phyloP scores from a whole-genome alignment of 108 stramenopile species.

The Pseudonitzschia multiseries region DNA sequence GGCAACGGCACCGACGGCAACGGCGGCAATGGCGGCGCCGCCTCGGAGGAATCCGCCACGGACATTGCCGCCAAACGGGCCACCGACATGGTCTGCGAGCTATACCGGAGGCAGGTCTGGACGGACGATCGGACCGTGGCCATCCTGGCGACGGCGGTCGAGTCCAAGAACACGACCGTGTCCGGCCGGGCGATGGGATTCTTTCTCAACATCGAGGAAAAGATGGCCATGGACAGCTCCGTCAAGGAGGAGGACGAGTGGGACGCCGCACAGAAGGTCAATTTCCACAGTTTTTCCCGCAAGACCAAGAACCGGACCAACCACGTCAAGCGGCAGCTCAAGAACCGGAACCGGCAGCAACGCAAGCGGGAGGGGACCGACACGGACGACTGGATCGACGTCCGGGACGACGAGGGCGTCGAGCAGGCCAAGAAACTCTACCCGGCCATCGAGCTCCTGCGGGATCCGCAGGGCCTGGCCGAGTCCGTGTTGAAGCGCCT shows the following conservation, averaged over 20 bases:
- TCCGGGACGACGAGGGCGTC: slow-evolving; percentile 63
- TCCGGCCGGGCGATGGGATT: slow-evolving; percentile 86
- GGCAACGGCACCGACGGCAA: too few species aligned
- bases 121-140: slow-evolving; percentile 95
- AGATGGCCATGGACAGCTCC: slow-evolving; percentile 88
- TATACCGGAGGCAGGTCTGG: slow-evolving; percentile 96
- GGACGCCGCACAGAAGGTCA: slow-evolving; percentile 63
- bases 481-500: slow-evolving; percentile 85
- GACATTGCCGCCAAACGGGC: slow-evolving; percentile 81
- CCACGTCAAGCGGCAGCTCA: slow-evolving; percentile 59
- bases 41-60: slow-evolving; percentile 54
- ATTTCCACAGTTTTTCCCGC: slow-evolving; percentile 76
- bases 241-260: slow-evolving; percentile 68
- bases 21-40: slow-evolving; percentile 11
- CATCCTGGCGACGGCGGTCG: slow-evolving; percentile 83
- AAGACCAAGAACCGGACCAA: slow-evolving; percentile 67
- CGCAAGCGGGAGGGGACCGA: slow-evolving; percentile 52
- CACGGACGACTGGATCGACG: slow-evolving; percentile 52
- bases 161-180: slow-evolving; percentile 56
- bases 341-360: slow-evolving; percentile 64
- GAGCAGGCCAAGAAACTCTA: slow-evolving; percentile 69
- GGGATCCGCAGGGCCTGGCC: slow-evolving; percentile 94
- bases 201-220: slow-evolving; percentile 95
- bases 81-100: slow-evolving; percentile 89
- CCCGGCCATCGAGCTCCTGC: slow-evolving; percentile 93